Conservation (phyloP, 2,329 filamentous ascomycete species). For the Ophiostoma australiae region DNA sequence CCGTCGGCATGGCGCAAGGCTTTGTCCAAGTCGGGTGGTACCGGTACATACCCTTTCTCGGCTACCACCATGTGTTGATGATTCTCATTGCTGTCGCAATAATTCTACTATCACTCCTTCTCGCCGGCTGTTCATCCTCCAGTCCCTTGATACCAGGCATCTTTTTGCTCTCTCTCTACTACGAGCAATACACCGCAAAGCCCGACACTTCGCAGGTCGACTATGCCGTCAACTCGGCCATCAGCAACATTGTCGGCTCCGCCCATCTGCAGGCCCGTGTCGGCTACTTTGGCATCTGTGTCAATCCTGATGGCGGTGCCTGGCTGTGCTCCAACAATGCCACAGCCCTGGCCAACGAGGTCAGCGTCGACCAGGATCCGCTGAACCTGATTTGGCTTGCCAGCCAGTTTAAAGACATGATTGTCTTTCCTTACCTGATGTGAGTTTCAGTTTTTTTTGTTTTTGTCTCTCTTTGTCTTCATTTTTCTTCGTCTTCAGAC, state of each 20-base stretch:
- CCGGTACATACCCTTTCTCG: constrained; percentile 62
- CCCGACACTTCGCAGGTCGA: constrained; percentile 86
- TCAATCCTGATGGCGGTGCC: constrained; percentile 81
- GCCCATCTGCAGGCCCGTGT: constrained; percentile 85
- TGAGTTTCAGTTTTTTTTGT: too few species aligned
- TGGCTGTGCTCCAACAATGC: constrained; percentile 98
- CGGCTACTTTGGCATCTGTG: constrained; percentile 96
- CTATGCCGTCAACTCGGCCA: constrained; percentile 78
- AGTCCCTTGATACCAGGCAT: constrained; percentile 92
- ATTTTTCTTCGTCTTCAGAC: constrained; percentile 15
- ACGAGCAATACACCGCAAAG: constrained; percentile 74
- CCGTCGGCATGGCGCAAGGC: constrained; percentile 32
- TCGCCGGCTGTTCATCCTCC: constrained; percentile 94
- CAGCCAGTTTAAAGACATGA: constrained; percentile 94
- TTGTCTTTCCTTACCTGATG: constrained; percentile 96
- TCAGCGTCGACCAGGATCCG: constrained; percentile 87
- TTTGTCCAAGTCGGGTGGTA: constrained; percentile 47
- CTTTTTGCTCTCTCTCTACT: constrained; percentile 98
- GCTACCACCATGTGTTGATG: constrained; percentile 88
- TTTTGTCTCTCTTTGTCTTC: not conserved
- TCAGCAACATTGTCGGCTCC: constrained; percentile 81
- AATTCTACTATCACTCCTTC: constrained; percentile 84
- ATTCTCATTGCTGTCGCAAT: constrained; percentile 90
- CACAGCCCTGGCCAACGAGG: constrained; percentile 81
- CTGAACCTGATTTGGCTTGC: constrained; percentile 97